phyloP scores from a whole-genome alignment of 208 protist species.

The Acanthamoeba castellanii region DNA sequence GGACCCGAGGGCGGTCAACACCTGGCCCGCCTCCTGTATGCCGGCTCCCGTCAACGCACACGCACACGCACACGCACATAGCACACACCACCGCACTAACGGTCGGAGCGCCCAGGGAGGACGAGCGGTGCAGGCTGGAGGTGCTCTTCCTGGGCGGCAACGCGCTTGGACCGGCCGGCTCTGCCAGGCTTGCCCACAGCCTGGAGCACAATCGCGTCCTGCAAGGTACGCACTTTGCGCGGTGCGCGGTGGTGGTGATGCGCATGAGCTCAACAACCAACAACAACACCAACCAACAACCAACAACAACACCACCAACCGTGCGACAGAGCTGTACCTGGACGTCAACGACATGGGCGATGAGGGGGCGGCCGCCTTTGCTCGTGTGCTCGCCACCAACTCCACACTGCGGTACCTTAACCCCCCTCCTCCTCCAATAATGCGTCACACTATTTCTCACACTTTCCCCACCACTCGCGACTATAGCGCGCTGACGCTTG shows the following conservation, averaged over 20 bases:
- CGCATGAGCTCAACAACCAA: too few species aligned
- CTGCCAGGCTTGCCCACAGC: not conserved
- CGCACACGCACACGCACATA: too few species aligned
- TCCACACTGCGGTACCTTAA: not conserved
- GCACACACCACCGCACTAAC: not conserved
- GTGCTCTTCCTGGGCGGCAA: constrained; percentile 41
- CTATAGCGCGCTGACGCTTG: constrained; percentile 12
- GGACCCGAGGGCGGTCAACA: not conserved
- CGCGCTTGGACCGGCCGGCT: not conserved
- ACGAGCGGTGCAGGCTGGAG: not conserved
- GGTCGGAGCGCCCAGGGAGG: not conserved
- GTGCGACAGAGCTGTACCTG: constrained; percentile 4
- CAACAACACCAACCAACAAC: not conserved
- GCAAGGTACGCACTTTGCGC: not conserved
- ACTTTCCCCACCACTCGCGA: not conserved
- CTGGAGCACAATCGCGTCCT: not conserved
- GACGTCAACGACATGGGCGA: constrained; percentile 44
- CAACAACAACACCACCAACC: too few species aligned
- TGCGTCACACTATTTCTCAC: not conserved
- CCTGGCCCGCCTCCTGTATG: not conserved
- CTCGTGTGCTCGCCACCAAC: not conserved
- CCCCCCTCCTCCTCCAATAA: too few species aligned
- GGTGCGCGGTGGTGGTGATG: too few species aligned
- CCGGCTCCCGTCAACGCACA: not conserved
- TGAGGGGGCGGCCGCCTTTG: constrained; percentile 25